phyloP scores from a whole-genome alignment of 768 basidiomycete species.

The Cystobasidium onofrii region DNA sequence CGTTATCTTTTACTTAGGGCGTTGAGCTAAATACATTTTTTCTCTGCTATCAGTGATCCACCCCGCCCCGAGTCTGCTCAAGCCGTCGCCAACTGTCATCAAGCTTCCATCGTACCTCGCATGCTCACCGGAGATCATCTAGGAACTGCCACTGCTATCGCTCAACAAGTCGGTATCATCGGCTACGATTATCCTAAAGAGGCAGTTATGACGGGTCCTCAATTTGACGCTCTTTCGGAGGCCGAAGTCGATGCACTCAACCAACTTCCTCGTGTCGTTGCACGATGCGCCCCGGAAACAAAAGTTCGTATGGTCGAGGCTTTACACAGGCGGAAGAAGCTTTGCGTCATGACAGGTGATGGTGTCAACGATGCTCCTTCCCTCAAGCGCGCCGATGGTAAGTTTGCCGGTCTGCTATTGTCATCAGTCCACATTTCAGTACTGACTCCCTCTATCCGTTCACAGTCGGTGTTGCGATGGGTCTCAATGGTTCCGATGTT shows the following conservation, averaged over 20 bases:
- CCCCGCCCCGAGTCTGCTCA: constrained; percentile 46
- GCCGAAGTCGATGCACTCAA: constrained; percentile 52
- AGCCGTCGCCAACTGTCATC: constrained; percentile 46
- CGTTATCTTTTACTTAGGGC: background rate
- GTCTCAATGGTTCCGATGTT: constrained; percentile 35
- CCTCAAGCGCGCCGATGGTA: constrained; percentile 57
- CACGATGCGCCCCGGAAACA: constrained; percentile 46
- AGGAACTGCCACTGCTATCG: constrained; percentile 58
- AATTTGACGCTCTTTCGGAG: constrained; percentile 47
- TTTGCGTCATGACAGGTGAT: constrained; percentile 62
- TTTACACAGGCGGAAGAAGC: constrained; percentile 52
- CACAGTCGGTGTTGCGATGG: constrained; percentile 43
- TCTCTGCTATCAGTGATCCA: constrained; percentile 41
- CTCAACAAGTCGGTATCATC: constrained; percentile 55
- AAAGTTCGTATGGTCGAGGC: constrained; percentile 56
- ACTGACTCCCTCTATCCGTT: constrained; percentile 50
- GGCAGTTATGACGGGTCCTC: constrained; percentile 47
- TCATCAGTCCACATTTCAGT: constrained; percentile 46
- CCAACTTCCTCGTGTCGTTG: constrained; percentile 49
- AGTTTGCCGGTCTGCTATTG: constrained; percentile 52
- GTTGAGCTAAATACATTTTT: background rate
- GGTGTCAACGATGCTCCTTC: constrained; percentile 59
- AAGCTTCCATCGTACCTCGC: constrained; percentile 45
- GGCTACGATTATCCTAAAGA: constrained; percentile 46
- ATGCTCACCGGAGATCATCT: constrained; percentile 58